Conservation (phyloP, 495 filamentous ascomycete species). For the Penicillium subrubescens region DNA sequence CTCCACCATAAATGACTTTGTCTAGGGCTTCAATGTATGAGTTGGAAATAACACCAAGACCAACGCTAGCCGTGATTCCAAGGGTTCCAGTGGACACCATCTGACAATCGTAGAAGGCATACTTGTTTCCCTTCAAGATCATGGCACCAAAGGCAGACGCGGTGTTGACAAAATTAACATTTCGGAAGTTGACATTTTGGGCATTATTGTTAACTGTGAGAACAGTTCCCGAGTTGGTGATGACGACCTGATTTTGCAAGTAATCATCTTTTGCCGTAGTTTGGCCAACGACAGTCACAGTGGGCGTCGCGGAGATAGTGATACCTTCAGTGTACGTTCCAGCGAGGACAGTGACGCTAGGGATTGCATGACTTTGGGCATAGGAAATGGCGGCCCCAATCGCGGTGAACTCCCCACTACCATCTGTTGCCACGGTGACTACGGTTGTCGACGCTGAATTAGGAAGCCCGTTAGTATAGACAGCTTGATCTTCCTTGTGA, state of each 20-base stretch:
- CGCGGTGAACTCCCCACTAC: slow-evolving; percentile 7
- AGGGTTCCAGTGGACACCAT: slow-evolving; percentile 15
- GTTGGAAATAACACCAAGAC: slow-evolving; percentile 16
- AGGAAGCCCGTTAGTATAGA: too few species aligned
- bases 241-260: too few species aligned
- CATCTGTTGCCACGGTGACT: too few species aligned
- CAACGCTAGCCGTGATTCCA: slow-evolving; percentile 18
- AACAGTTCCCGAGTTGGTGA: too few species aligned
- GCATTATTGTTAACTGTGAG: too few species aligned
- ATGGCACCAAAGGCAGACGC: slow-evolving; percentile 2
- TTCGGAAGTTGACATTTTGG: slow-evolving; percentile 4
- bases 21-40: slow-evolving; percentile 16
- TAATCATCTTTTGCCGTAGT: too few species aligned
- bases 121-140: slow-evolving; percentile 18
- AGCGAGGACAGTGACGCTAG: slow-evolving; percentile 15
- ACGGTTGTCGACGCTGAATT: too few species aligned
- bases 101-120: slow-evolving; percentile 19
- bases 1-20: slow-evolving; percentile 14
- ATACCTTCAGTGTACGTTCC: not conserved
- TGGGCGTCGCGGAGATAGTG: too few species aligned
- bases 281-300: too few species aligned
- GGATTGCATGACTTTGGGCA: slow-evolving; percentile 15
- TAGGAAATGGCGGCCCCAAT: slow-evolving; percentile 17
- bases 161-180: slow-evolving; percentile 15
- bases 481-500: too few species aligned